A percentile compares a stretch with the other conserved stretches of the same genome.
Conservation (phyloP, 805 yeast species). For the Ogataea glucozyma region DNA sequence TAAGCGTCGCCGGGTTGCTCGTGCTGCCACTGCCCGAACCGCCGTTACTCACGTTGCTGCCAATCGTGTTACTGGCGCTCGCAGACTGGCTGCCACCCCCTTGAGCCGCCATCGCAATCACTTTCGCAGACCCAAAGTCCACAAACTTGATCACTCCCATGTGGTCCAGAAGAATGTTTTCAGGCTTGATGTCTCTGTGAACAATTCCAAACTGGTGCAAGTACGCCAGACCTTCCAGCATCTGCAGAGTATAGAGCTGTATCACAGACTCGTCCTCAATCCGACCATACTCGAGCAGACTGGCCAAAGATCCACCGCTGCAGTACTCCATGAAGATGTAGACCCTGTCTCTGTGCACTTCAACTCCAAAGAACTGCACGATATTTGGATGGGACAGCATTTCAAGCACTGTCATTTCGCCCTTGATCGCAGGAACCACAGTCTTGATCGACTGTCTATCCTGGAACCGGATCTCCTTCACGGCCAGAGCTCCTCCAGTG, state of each 20-base stretch:
- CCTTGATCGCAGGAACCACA: constrained; percentile 85
- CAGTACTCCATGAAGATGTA: constrained; percentile 97
- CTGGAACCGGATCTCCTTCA: constrained; percentile 89
- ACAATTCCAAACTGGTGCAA: constrained; percentile 92
- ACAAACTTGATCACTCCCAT: constrained; percentile 93
- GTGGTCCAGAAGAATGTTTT: constrained; percentile 84
- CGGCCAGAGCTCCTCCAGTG: constrained; percentile 96
- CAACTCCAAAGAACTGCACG: constrained; percentile 95
- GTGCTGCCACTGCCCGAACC: too few species aligned
- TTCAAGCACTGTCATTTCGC: constrained; percentile 95
- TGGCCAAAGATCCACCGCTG: constrained; percentile 91
- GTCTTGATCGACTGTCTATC: constrained; percentile 82
- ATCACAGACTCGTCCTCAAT: constrained; percentile 93
- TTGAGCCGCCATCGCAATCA: constrained; percentile 62
- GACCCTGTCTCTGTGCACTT: constrained; percentile 93
- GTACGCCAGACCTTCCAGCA: constrained; percentile 94
- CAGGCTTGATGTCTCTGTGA: constrained; percentile 97
- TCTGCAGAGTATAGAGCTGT: constrained; percentile 85
- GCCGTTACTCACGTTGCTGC: too few species aligned
- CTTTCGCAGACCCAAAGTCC: constrained; percentile 97
- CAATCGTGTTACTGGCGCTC: constrained; percentile 16
- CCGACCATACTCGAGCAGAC: constrained; percentile 83
- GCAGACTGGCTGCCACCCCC: constrained; percentile 11
- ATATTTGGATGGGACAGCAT: constrained; percentile 95
- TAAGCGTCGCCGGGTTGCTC: constrained; percentile 17